A percentile compares a stretch with the other conserved stretches of the same genome.
phyloP scores from a whole-genome alignment of 1,284 basidiomycete genomes.

The Ganoderma sp. region DNA sequence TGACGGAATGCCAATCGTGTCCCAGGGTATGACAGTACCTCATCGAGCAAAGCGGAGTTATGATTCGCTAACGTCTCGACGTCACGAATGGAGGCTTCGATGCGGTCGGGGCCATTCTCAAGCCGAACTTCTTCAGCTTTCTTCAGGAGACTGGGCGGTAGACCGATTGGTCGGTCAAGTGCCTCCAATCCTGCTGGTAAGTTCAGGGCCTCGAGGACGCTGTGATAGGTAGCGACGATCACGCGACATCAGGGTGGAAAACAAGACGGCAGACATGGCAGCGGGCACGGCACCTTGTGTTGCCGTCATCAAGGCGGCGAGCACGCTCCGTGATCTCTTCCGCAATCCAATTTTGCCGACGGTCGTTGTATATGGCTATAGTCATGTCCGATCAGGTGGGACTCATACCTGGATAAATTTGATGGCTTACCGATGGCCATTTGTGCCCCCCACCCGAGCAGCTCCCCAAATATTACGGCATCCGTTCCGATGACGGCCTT shows the following conservation, averaged over 20 bases:
- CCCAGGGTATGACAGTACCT: conserved; percentile 53
- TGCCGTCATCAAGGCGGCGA: conserved; percentile 69
- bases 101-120: conserved; percentile 76
- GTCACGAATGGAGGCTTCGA: conserved; percentile 77
- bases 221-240: conserved; percentile 39
- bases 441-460: conserved; percentile 89
- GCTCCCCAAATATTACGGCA: conserved; percentile 73
- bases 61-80: conserved; percentile 72
- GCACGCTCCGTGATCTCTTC: conserved; percentile 70
- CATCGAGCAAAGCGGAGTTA: conserved; percentile 72
- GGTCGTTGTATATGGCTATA: conserved; percentile 86
- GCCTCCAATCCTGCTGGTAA: conserved; percentile 90
- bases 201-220: conserved; percentile 74
- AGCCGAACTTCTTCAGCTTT: conserved; percentile 87
- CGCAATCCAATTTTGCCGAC: conserved; percentile 76
- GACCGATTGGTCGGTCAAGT: conserved; percentile 82
- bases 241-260: neutral
- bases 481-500: conserved; percentile 53
- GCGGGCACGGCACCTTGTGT: conserved; percentile 55
- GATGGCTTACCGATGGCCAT: conserved; percentile 79
- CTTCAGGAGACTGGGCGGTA: conserved; percentile 87
- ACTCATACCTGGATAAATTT: conserved; percentile 9
- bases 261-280: conserved; percentile 30
- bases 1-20: neutral
- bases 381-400: neutral